These are phyloP conservation scores for Geotrichum citri-aurantii DNA, from an alignment of 1,139 yeast genomes.

Conservation along the genomic window DNA sequence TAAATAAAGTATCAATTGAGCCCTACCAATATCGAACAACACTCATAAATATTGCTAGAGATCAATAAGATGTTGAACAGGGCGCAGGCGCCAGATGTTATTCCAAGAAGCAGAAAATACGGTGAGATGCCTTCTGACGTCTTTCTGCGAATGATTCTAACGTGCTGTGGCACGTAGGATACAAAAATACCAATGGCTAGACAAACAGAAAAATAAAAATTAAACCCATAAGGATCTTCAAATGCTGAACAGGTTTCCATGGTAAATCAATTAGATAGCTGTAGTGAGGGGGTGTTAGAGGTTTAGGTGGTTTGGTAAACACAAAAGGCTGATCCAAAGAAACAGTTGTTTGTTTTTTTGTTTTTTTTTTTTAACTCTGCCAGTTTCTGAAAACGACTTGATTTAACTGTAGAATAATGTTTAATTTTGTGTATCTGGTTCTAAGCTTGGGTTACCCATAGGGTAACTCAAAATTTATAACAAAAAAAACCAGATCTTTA, in stretches of 20 bases:
- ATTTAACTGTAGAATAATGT: neutral
- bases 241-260: slow-evolving; percentile 9
- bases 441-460: neutral
- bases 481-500: neutral
- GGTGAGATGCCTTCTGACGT: slow-evolving; percentile 81
- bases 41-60: slow-evolving; percentile 38
- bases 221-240: slow-evolving; percentile 23
- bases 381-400: neutral
- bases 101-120: slow-evolving; percentile 64
- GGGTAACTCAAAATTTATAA: neutral
- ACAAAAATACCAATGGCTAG: slow-evolving; percentile 62
- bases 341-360: neutral
- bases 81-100: slow-evolving; percentile 66
- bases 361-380: no score
- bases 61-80: slow-evolving; percentile 61
- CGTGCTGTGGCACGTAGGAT: slow-evolving; percentile 77
- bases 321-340: neutral
- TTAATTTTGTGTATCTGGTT: neutral
- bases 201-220: slow-evolving; percentile 46
- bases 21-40: slow-evolving; percentile 31
- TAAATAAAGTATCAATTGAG: slow-evolving; percentile 44
- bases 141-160: slow-evolving; percentile 50
- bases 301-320: neutral
- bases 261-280: neutral
- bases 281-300: neutral